These are phyloP conservation scores for Fusarium begoniae DNA, from an alignment of 2,329 filamentous ascomycete species.

Conservation along the genomic window DNA sequence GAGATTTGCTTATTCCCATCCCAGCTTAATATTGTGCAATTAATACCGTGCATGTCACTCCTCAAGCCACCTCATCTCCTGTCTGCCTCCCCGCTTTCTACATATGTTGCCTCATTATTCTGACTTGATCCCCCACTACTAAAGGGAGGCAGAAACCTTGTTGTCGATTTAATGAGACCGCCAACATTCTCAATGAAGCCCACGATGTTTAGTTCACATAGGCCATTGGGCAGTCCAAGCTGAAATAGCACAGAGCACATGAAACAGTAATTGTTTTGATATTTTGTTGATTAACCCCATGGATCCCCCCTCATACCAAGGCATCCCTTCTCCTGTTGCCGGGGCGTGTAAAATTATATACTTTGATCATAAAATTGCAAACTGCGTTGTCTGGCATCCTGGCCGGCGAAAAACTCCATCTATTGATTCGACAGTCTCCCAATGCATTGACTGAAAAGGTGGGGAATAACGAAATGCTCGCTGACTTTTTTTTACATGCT, in stretches of 20 bases:
- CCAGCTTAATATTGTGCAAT: neutral
- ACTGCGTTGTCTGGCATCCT: conserved; percentile 36
- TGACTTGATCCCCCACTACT: conserved; percentile 13
- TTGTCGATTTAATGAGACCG: neutral
- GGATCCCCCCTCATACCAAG: neutral
- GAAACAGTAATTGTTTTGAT: conserved; percentile 17
- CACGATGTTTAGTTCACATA: neutral
- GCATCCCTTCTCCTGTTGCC: conserved; percentile 15
- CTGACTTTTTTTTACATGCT: conserved; percentile 40
- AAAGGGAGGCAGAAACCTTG: conserved; percentile 29
- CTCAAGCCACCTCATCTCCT: conserved; percentile 32
- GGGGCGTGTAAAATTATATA: conserved; percentile 36
- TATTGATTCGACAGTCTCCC: conserved; percentile 24
- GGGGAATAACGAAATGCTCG: conserved; percentile 32
- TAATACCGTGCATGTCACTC: neutral
- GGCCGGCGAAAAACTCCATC: conserved; percentile 30
- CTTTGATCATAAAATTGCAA: conserved; percentile 37
- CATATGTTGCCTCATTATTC: conserved; percentile 20
- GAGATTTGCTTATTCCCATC: conserved; percentile 6
- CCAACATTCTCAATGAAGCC: conserved; percentile 9
- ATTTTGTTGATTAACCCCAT: conserved; percentile 30
- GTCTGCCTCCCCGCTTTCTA: conserved; percentile 16
- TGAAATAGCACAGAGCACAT: neutral
- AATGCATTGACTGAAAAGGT: conserved; percentile 19
- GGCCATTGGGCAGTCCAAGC: neutral